Base-by-base conservation (phyloP, 2,329 filamentous ascomycete species). In the Oidium heveae region DNA sequence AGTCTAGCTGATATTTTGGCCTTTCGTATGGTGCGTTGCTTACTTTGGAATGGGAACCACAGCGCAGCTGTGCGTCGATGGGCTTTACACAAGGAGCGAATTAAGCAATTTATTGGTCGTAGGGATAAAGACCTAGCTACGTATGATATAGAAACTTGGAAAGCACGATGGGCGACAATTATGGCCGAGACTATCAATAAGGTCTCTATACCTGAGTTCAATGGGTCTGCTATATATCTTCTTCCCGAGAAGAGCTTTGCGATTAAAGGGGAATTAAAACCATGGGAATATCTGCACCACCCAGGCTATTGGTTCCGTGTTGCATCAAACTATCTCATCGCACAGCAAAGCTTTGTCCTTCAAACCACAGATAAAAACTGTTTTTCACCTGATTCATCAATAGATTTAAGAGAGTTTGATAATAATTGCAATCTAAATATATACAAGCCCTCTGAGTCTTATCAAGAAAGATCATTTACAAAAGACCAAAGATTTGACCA, bases 131-230 rank as follows among this genome's bases (percentile, higher is more conserved):
- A 89, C 0, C 87, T 85, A 2, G 77, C 79, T 34, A 94, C 86
- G 59, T 96, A 96, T 65, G 86, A 86, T 6, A 96, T 88, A 85
- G 77, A 86, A 63, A 88, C 89, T 1, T 98, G 89, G 88, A 84
- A 94, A 68, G 80, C 85, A 43, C 76, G 84, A 55, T 82, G 78
- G 78, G 73, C 76, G 16, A 70, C 69, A 22, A 68, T 78, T 13
- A 81, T 82, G 78, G 77, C 76, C 1, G 71, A 76, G 47, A 63
- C 80, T 57, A 72, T 80, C 18, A 72, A 77, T 57, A 74, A 71
- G 57, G 68, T 72, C 28, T 70, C 72, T 20, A 68, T 79, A 13
- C 68, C 70, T 2, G 73, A 74, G 36, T 67, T 80, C 18, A 66
- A 67, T 1, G 69, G 68, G 1, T 64, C 64, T 52, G 62, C 65